Conservation (phyloP, 163 green algal species). For the Scenedesmus sp. region DNA sequence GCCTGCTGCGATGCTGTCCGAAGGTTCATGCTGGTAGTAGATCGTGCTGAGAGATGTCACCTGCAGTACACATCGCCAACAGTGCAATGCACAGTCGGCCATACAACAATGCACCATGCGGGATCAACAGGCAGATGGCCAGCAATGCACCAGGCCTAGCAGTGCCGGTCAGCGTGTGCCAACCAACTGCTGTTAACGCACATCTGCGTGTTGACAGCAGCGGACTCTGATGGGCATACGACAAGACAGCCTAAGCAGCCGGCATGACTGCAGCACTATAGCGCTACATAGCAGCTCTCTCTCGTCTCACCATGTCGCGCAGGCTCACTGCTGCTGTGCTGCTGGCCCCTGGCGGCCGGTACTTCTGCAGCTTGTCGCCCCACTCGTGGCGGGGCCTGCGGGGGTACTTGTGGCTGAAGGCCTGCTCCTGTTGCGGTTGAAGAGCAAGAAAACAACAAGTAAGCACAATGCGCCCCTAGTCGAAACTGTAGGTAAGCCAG, state of each 20-base stretch:
- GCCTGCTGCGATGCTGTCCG: not conserved
- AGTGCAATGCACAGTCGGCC: not conserved
- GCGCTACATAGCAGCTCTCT: too few relatives aligned
- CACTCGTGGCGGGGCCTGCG: constrained; percentile 52
- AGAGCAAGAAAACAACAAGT: not conserved
- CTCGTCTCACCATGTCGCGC: constrained; percentile 56
- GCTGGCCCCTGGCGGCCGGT: constrained; percentile 48
- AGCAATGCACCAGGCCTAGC: not conserved
- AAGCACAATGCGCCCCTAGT: too few relatives aligned
- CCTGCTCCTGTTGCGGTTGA: constrained; percentile 27
- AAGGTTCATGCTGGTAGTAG: constrained; percentile 38
- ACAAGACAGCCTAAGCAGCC: not conserved
- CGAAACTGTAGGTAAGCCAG: too few relatives aligned
- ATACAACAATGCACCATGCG: not conserved
- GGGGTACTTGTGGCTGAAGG: constrained; percentile 68
- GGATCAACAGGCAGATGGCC: not conserved
- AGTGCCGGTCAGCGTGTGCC: not conserved
- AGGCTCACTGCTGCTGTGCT: constrained; percentile 52
- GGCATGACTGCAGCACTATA: too few relatives aligned
- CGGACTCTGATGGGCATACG: not conserved
- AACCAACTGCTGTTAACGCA: not conserved
- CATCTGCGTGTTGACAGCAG: not conserved
- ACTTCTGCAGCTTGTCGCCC: constrained; percentile 67
- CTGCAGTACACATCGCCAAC: constrained; percentile 7
- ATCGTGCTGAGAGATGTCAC: constrained; percentile 23